Evolutionary conservation across 805 yeast species (phyloP).

Genomic region (Myxozyma geophila): DNA sequence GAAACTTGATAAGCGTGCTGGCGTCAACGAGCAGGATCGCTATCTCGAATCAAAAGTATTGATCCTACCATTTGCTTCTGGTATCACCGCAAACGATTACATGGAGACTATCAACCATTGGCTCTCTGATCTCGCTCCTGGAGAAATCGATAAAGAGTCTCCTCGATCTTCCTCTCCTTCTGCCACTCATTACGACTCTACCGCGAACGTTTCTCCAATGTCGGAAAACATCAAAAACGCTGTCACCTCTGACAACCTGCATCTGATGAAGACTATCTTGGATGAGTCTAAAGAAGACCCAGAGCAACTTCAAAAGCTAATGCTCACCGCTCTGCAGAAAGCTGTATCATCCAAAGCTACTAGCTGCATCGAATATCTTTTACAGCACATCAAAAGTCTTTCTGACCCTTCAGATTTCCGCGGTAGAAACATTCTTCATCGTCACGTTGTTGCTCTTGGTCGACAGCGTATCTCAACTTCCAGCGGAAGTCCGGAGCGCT

Average conservation of each 20-base stretch:
- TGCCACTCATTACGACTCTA: neutral
- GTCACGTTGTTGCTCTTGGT: conserved; percentile 77
- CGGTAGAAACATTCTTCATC: conserved; percentile 84
- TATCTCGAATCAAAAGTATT: conserved; percentile 69
- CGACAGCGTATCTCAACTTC: conserved; percentile 28
- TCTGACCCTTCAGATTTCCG: conserved; percentile 74
- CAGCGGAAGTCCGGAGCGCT: conserved; percentile 11
- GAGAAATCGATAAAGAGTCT: conserved; percentile 21
- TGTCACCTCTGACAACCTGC: conserved; percentile 20
- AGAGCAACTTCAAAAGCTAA: conserved; percentile 26
- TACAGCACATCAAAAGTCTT: conserved; percentile 56
- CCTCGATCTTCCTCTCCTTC: conserved; percentile 10
- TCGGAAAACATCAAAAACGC: conserved; percentile 17
- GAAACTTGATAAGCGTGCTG: conserved; percentile 84
- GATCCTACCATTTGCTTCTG: conserved; percentile 79
- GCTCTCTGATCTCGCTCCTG: conserved; percentile 58
- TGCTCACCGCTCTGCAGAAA: conserved; percentile 67
- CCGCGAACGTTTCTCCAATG: neutral
- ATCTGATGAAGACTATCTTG: conserved; percentile 40
- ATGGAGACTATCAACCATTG: conserved; percentile 58
- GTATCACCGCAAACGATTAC: conserved; percentile 58
- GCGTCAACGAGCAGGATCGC: conserved; percentile 59
- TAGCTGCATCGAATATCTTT: conserved; percentile 61
- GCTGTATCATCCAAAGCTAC: conserved; percentile 62
- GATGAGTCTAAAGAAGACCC: conserved; percentile 31